Percentiles rank a stretch among this genome's conserved stretches.
Conservation (phyloP, 192 early-diverging fungal genomes). For the Umbelopsis isabellina region DNA sequence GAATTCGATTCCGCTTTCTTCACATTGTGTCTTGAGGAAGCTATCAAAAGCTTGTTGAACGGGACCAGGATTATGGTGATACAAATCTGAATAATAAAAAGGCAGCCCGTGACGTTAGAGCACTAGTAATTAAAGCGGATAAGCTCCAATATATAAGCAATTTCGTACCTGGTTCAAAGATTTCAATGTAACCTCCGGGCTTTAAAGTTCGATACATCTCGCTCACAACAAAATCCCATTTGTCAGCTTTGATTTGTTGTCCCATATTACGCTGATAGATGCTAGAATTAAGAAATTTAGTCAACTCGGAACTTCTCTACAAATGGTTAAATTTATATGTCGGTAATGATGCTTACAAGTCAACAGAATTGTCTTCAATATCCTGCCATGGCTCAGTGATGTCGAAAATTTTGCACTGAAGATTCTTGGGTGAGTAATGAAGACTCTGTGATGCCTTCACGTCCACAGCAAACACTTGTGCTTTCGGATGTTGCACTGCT, state of each 20-base stretch:
- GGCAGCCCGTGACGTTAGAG: background rate
- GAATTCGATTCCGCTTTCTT: conserved; percentile 27
- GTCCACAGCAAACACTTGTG: conserved; percentile 35
- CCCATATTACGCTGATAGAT: conserved; percentile 41
- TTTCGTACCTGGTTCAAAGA: conserved; percentile 30
- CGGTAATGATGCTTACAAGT: conserved; percentile 31
- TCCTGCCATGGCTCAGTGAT: conserved; percentile 32
- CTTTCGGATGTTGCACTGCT: conserved; percentile 26
- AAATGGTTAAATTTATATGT: background rate
- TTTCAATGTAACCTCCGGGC: conserved; percentile 41
- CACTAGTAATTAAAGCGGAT: background rate
- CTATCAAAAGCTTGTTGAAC: conserved; percentile 39
- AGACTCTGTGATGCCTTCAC: conserved; percentile 23
- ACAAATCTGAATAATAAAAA: conserved; percentile 23
- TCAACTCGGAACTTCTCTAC: background rate
- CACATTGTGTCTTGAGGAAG: conserved; percentile 32
- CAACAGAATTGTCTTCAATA: conserved; percentile 31
- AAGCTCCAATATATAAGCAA: background rate
- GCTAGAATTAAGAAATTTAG: conserved; percentile 14
- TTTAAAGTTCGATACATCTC: conserved; percentile 40
- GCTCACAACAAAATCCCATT: conserved; percentile 26
- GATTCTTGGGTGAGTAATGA: conserved; percentile 31
- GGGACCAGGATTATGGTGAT: conserved; percentile 37
- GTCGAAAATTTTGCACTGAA: conserved; percentile 29
- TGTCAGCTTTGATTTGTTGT: conserved; percentile 25